Evolutionary conservation across 495 filamentous ascomycete species (phyloP).

Genomic region (Halenospora varia): DNA sequence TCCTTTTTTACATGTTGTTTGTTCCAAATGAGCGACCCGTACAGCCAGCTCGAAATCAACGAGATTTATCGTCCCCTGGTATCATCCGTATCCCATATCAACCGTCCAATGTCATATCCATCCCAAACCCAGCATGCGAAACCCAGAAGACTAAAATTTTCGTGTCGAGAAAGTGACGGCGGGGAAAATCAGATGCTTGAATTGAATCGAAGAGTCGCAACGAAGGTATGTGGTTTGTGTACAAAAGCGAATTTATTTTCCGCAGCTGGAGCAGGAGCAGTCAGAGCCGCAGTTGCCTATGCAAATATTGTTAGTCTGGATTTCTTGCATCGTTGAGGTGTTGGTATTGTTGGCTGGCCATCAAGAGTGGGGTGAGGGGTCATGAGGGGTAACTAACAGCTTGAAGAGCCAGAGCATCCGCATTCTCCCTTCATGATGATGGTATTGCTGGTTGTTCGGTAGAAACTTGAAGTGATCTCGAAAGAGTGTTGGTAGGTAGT

Average conservation of each 20-base stretch:
- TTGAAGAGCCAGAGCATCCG: constrained; percentile 15
- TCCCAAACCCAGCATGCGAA: neutral
- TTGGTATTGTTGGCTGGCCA: neutral
- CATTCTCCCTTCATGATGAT: constrained; percentile 17
- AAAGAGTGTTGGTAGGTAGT: neutral
- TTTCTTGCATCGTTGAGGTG: neutral
- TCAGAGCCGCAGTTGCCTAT: constrained; percentile 15
- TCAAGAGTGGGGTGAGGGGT: neutral
- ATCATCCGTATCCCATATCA: neutral
- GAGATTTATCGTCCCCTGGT: neutral
- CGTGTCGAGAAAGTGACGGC: neutral
- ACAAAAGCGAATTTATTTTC: constrained; percentile 3
- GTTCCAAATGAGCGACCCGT: neutral
- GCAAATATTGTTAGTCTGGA: neutral
- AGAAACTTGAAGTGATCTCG: neutral
- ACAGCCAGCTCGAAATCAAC: neutral
- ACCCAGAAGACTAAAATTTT: neutral
- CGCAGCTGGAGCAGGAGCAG: constrained; percentile 14
- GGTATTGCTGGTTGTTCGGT: constrained; percentile 7
- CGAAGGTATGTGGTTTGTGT: neutral
- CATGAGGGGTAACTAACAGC: constrained; percentile 7
- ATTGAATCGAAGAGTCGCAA: neutral
- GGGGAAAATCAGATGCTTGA: neutral
- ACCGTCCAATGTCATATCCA: neutral
- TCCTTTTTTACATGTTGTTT: neutral